These are phyloP conservation scores for Fusarium verrucosum DNA, from an alignment of 2,329 filamentous ascomycete genomes.

Conservation along the genomic window DNA sequence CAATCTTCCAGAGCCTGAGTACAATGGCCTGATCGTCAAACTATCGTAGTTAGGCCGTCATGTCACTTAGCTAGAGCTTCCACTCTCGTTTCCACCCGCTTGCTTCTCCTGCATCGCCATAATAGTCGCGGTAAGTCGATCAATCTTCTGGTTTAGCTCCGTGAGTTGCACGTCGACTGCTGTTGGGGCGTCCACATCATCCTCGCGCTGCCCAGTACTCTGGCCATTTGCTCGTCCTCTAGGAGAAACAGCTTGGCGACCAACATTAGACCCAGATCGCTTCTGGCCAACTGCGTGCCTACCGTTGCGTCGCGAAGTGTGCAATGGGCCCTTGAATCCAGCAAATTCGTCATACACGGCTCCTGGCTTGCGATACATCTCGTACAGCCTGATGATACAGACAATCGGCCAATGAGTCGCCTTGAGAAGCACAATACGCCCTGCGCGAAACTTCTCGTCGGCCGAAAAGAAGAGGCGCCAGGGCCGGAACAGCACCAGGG, in stretches of 20 bases:
- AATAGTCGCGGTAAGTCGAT: slow-evolving; percentile 64
- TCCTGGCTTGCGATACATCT: slow-evolving; percentile 57
- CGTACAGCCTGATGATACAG: slow-evolving; percentile 73
- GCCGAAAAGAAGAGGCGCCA: slow-evolving; percentile 74
- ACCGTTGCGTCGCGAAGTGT: slow-evolving; percentile 38
- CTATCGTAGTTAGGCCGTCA: slow-evolving; percentile 22
- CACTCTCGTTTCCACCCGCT: slow-evolving; percentile 8
- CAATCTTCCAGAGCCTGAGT: not conserved
- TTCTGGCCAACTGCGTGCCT: slow-evolving; percentile 26
- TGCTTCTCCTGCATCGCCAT: slow-evolving; percentile 58
- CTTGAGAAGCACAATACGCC: slow-evolving; percentile 70
- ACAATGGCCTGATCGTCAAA: slow-evolving; percentile 11
- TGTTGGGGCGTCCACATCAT: slow-evolving; percentile 52
- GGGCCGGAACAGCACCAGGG: slow-evolving; percentile 76
- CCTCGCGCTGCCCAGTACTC: slow-evolving; percentile 41
- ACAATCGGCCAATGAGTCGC: slow-evolving; percentile 74
- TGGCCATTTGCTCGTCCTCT: slow-evolving; percentile 29
- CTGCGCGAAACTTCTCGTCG: slow-evolving; percentile 68
- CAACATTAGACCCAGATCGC: slow-evolving; percentile 30
- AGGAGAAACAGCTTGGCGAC: slow-evolving; percentile 30
- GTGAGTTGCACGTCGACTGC: slow-evolving; percentile 61
- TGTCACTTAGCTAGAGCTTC: slow-evolving; percentile 9
- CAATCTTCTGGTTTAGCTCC: slow-evolving; percentile 67
- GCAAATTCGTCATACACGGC: slow-evolving; percentile 55
- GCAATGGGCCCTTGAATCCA: slow-evolving; percentile 59